Evolutionary conservation across 164 flowering plant genomes (phyloP).

Genomic region (Nymphaea colorata): DNA sequence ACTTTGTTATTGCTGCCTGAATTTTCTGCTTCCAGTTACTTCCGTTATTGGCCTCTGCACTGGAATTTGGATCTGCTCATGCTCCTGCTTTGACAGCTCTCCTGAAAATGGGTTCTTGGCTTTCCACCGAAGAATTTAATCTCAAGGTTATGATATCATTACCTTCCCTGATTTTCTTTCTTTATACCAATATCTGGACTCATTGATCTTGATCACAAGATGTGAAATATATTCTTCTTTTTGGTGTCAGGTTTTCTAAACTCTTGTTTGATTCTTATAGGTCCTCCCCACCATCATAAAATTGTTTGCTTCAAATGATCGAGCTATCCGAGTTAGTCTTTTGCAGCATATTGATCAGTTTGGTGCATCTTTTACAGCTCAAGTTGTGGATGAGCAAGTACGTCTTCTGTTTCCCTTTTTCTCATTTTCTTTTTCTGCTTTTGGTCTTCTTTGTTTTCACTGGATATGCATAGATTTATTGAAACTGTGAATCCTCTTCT

Average conservation of each 20-base stretch:
- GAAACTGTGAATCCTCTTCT: too few relatives aligned
- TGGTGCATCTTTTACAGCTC: conserved; percentile 85
- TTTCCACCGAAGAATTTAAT: conserved; percentile 71
- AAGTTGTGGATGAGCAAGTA: conserved; percentile 97
- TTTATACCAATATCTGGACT: not conserved
- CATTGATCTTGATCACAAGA: too few relatives aligned
- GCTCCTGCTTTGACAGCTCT: conserved; percentile 95
- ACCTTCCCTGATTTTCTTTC: not conserved
- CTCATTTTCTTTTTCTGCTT: not conserved
- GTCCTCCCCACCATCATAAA: conserved; percentile 86
- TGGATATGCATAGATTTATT: too few relatives aligned
- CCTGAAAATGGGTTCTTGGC: conserved; percentile 96
- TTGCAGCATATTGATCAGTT: conserved; percentile 92
- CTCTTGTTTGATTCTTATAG: conserved; percentile 21
- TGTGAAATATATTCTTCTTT: too few relatives aligned
- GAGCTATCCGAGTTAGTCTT: conserved; percentile 81
- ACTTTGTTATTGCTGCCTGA: not conserved
- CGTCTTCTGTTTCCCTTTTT: conserved; percentile 6
- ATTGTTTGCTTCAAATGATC: conserved; percentile 82
- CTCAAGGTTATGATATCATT: conserved; percentile 40
- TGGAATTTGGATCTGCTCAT: conserved; percentile 98
- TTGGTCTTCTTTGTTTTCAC: too few relatives aligned
- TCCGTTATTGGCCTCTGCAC: conserved; percentile 87
- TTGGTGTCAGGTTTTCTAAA: not conserved
- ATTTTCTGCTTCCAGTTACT: conserved; percentile 46